These are phyloP conservation scores for Chamaenerion angustifolium DNA, from an alignment of 345 rosid species.

Conservation along the genomic window DNA sequence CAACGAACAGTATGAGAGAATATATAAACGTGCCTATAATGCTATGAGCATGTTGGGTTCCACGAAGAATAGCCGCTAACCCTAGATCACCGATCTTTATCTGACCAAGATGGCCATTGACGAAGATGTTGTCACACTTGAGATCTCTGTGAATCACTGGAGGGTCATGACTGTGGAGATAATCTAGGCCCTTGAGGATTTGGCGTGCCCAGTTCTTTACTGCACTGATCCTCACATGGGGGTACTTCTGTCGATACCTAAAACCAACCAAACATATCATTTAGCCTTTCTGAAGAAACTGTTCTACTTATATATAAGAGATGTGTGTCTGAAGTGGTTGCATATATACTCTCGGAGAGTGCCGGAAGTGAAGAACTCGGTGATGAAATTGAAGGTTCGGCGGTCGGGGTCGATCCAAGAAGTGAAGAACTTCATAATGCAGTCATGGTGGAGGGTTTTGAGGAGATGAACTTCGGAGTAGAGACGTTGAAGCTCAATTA, in stretches of 20 bases:
- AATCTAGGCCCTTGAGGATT: conserved; percentile 59
- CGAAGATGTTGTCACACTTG: conserved; percentile 86
- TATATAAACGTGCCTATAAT: conserved; percentile 39
- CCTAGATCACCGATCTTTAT: conserved; percentile 95
- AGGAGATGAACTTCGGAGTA: conserved; percentile 92
- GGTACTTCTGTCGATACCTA: conserved; percentile 67
- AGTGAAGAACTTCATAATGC: conserved; percentile 50
- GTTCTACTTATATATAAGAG: no score
- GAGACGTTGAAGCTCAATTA: conserved; percentile 66
- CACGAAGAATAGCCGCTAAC: conserved; percentile 70
- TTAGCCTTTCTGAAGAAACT: no score
- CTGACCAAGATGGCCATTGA: conserved; percentile 91
- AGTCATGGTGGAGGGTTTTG: conserved; percentile 59
- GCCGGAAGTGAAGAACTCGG: conserved; percentile 92
- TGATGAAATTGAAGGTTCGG: conserved; percentile 82
- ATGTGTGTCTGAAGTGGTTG: background rate
- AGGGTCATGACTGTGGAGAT: conserved; percentile 69
- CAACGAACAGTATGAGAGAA: no score
- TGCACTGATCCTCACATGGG: conserved; percentile 48
- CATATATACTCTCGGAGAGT: conserved; percentile 58
- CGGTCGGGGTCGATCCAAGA: conserved; percentile 73
- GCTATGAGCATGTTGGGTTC: conserved; percentile 69
- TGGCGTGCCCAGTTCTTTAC: conserved; percentile 88
- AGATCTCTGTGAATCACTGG: conserved; percentile 93
- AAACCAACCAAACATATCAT: no score